Evolutionary conservation across 371 early-diverging fungal genomes (phyloP).

Genomic region (Parasitella parasitica): DNA sequence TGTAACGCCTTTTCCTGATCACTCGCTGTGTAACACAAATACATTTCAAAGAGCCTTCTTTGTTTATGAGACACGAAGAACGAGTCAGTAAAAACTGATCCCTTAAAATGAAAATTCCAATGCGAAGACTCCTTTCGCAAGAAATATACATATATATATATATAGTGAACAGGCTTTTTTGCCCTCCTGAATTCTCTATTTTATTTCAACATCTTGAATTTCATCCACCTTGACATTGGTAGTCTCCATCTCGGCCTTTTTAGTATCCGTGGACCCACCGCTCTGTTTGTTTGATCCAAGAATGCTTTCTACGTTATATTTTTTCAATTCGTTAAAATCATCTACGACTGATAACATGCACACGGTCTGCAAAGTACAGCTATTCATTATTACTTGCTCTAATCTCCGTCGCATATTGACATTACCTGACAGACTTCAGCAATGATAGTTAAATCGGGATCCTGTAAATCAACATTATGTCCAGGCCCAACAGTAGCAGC

Average conservation of each 20-base stretch:
- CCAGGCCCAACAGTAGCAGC: constrained; percentile 54
- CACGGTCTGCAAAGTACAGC: constrained; percentile 43
- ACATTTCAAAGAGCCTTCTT: background rate
- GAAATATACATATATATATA: too few species aligned
- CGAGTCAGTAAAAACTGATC: background rate
- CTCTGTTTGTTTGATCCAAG: constrained; percentile 29
- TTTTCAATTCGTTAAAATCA: constrained; percentile 63
- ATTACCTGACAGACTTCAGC: constrained; percentile 72
- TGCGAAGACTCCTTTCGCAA: background rate
- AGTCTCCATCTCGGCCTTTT: background rate
- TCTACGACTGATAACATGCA: constrained; percentile 72
- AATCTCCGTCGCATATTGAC: background rate
- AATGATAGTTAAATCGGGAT: constrained; percentile 63
- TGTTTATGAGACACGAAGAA: background rate
- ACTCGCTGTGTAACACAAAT: background rate
- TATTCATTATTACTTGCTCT: background rate
- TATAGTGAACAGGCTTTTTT: background rate
- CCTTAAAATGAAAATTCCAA: background rate
- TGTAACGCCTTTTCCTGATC: background rate
- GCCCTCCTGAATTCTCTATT: background rate
- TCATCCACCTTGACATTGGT: background rate
- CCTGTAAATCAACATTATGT: constrained; percentile 65
- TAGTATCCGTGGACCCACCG: background rate
- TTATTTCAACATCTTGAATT: background rate
- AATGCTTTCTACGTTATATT: constrained; percentile 68